These are phyloP conservation scores for Phlebiopsis flavidoalba DNA, from an alignment of 768 basidiomycete species.

Conservation along the genomic window DNA sequence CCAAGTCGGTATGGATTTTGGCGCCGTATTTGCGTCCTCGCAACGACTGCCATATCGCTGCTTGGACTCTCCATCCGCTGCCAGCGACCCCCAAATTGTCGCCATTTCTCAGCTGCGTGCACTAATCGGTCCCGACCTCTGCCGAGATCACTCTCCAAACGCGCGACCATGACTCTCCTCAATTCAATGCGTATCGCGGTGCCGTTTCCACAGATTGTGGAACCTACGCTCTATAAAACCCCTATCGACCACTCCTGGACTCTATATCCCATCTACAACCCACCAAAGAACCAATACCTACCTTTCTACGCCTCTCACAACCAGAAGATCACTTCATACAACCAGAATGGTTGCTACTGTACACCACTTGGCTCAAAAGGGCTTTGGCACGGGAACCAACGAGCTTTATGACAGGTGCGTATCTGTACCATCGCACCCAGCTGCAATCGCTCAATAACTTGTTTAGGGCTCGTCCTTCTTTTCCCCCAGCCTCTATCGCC, in stretches of 20 bases:
- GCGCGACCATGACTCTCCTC: neutral
- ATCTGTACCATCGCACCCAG: constrained; percentile 5
- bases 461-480: constrained; percentile 74
- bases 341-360: constrained; percentile 35
- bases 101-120: neutral
- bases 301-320: neutral
- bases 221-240: neutral
- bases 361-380: constrained; percentile 62
- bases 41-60: neutral
- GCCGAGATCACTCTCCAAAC: neutral
- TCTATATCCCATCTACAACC: neutral
- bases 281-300: neutral
- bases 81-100: neutral
- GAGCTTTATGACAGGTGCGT: constrained; percentile 70
- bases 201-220: neutral
- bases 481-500: constrained; percentile 57
- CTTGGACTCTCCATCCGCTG: neutral
- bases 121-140: neutral
- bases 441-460: neutral
- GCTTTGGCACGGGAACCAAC: constrained; percentile 80
- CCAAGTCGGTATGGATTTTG: neutral
- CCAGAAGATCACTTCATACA: neutral
- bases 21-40: neutral
- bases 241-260: neutral
- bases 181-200: neutral